Percentiles rank a stretch among this genome's conserved stretches.
Conservation (phyloP, 306 rosid genomes). For the Quercus dentata region DNA sequence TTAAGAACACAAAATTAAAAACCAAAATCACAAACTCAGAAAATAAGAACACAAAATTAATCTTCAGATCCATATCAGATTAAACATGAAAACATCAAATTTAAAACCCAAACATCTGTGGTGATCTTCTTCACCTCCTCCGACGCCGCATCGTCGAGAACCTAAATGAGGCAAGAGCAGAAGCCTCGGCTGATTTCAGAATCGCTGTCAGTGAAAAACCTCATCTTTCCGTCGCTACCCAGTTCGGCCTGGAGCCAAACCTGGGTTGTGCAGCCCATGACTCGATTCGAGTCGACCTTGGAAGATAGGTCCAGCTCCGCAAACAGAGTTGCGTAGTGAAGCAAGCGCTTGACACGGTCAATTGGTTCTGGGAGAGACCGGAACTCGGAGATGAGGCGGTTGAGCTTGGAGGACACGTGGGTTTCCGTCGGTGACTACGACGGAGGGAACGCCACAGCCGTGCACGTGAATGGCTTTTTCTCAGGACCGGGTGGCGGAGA, state of each 20-base stretch:
- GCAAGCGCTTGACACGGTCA: conserved; percentile 62
- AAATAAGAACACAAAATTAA: no score
- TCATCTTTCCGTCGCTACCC: conserved; percentile 61
- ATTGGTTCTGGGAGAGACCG: conserved; percentile 49
- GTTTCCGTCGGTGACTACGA: conserved; percentile 22
- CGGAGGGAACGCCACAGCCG: conserved; percentile 38
- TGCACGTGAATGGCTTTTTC: conserved; percentile 38
- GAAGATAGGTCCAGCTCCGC: conserved; percentile 35
- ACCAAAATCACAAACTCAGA: no score
- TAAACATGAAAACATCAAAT: no score
- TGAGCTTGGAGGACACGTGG: conserved; percentile 44
- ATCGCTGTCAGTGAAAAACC: conserved; percentile 76
- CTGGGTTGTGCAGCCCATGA: conserved; percentile 93
- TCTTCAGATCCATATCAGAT: no score
- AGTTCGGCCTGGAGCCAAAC: conserved; percentile 72
- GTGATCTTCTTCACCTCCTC: conserved; percentile 59
- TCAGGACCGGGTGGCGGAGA: conserved; percentile 8
- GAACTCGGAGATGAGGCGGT: conserved; percentile 51
- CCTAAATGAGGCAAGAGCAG: conserved; percentile 69
- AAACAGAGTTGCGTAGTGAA: conserved; percentile 47
- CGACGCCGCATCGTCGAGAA: conserved; percentile 65
- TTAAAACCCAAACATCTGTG: conserved; percentile 24
- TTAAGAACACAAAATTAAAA: no score
- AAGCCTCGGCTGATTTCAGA: conserved; percentile 81
- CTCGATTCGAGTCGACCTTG: conserved; percentile 67